Conservation (phyloP, 768 basidiomycete genomes). For the Trametes gibbosa region DNA sequence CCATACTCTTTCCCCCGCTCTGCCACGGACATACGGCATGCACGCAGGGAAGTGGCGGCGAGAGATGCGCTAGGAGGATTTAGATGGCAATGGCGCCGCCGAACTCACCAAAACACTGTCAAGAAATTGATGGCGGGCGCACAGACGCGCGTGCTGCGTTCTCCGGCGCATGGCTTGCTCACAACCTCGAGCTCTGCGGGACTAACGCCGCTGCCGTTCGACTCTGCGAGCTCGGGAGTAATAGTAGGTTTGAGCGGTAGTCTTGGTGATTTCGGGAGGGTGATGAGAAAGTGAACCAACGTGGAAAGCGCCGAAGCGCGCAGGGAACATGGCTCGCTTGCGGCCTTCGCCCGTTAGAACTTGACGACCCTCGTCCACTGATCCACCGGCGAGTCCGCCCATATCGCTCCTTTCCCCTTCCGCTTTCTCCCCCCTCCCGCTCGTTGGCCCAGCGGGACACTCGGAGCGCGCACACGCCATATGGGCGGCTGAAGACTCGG, state of each 20-base stretch:
- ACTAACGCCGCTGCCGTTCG: too few species aligned
- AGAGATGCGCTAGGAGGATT: neutral
- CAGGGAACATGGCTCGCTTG: slow-evolving; percentile 11
- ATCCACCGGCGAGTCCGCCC: slow-evolving; percentile 6
- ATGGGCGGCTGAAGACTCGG: slow-evolving; percentile 11
- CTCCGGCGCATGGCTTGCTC: too few species aligned
- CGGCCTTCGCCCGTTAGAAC: too few species aligned
- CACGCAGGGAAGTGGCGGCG: neutral
- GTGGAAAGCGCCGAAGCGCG: slow-evolving; percentile 9
- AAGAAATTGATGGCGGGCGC: slow-evolving; percentile 10
- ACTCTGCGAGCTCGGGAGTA: too few species aligned
- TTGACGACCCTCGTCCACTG: slow-evolving; percentile 2
- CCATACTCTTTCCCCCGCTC: neutral
- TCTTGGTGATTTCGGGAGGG: slow-evolving; percentile 13
- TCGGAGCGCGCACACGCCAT: slow-evolving; percentile 17
- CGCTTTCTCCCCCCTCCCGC: neutral
- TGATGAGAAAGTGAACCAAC: slow-evolving; percentile 9
- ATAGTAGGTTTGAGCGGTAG: neutral
- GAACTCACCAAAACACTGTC: slow-evolving; percentile 9
- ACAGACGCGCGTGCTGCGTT: neutral
- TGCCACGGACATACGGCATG: neutral
- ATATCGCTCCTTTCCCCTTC: neutral
- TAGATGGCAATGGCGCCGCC: neutral
- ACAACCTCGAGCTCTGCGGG: too few species aligned
- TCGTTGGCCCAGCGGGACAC: neutral